phyloP scores from a whole-genome alignment of 169 alveolate genomes.

The Plasmodium gonderi region DNA sequence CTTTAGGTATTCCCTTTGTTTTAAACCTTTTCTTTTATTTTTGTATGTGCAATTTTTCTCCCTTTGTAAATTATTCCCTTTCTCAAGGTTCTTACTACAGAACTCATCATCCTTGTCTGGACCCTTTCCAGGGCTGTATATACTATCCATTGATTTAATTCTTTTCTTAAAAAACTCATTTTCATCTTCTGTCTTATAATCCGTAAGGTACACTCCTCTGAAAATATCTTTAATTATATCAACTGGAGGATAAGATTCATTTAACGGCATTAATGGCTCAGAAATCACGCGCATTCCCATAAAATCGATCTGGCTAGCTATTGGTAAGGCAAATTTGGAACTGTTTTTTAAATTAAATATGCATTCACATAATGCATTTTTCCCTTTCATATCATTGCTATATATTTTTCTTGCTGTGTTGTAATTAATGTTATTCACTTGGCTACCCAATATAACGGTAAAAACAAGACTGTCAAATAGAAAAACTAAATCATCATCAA shows the following conservation, averaged over 20 bases:
- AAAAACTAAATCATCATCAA: slow-evolving; percentile 79
- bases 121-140: too few species aligned
- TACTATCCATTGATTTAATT: slow-evolving; percentile 3
- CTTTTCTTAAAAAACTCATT: slow-evolving; percentile 6
- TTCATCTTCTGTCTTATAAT: slow-evolving; percentile 35
- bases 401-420: slow-evolving; percentile 81
- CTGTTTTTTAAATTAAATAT: slow-evolving; percentile 75
- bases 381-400: slow-evolving; percentile 84
- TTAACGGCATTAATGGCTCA: slow-evolving; percentile 81
- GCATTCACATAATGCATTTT: slow-evolving; percentile 82
- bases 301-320: slow-evolving; percentile 80
- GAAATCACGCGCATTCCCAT: slow-evolving; percentile 83
- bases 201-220: slow-evolving; percentile 15
- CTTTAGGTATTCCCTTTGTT: neutral
- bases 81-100: neutral
- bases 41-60: neutral
- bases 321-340: slow-evolving; percentile 78
- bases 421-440: slow-evolving; percentile 44
- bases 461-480: slow-evolving; percentile 81
- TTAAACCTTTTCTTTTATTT: neutral
- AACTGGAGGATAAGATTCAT: slow-evolving; percentile 10
- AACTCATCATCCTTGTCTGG: neutral
- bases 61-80: neutral
- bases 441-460: slow-evolving; percentile 78
- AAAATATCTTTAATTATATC: slow-evolving; percentile 59